Evolutionary conservation across 495 filamentous ascomycete species (phyloP).

Genomic region (Hyaloscypha variabilis): DNA sequence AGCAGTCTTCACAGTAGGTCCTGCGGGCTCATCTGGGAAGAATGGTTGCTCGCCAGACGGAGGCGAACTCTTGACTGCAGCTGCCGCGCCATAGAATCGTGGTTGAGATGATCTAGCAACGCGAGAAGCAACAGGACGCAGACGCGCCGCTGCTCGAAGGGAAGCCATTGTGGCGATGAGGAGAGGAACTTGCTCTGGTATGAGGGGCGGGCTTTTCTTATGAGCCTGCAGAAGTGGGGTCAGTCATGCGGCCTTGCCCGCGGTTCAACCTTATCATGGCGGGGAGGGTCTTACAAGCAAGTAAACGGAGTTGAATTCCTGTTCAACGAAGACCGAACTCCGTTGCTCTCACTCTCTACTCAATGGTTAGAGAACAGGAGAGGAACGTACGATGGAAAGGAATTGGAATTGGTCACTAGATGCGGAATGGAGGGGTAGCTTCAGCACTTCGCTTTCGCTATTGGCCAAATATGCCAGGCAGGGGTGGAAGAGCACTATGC

Average conservation of each 20-base stretch:
- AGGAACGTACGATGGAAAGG: background rate
- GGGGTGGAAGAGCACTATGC: background rate
- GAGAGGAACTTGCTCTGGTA: constrained; percentile 6
- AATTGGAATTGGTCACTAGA: background rate
- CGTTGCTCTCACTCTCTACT: background rate
- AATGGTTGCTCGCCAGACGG: constrained; percentile 43
- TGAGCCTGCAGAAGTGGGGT: constrained; percentile 20
- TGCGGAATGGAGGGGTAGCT: background rate
- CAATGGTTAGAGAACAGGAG: background rate
- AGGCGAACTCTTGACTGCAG: constrained; percentile 18
- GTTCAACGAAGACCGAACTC: background rate
- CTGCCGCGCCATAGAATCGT: constrained; percentile 26
- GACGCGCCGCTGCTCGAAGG: constrained; percentile 31
- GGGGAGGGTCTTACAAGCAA: background rate
- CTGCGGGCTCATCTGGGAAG: constrained; percentile 75
- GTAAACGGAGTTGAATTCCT: background rate
- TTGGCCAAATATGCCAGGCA: background rate
- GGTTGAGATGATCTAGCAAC: constrained; percentile 7
- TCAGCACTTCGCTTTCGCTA: background rate
- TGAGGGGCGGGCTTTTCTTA: constrained; percentile 9
- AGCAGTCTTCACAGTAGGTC: constrained; percentile 70
- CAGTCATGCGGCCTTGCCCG: background rate
- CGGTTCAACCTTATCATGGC: background rate
- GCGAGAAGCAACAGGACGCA: constrained; percentile 26
- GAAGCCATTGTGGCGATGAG: constrained; percentile 29